Percentiles rank a stretch among this genome's conserved stretches.
These are phyloP conservation scores for Trichoderma erinaceum DNA, from an alignment of 495 filamentous ascomycete genomes.

Conservation along the genomic window DNA sequence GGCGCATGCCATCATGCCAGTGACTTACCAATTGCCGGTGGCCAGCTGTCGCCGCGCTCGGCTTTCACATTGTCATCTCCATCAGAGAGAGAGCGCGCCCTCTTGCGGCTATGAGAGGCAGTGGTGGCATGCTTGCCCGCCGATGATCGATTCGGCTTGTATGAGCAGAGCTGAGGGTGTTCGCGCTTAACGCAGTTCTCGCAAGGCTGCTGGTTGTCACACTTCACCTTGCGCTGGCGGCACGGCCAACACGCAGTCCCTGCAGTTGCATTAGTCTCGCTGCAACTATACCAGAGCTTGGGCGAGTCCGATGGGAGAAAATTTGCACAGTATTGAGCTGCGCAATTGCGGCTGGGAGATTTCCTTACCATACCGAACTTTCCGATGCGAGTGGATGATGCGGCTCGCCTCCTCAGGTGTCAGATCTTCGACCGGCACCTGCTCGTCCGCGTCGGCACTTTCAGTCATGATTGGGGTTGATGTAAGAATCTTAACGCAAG, in stretches of 20 bases:
- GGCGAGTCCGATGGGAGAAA: neutral
- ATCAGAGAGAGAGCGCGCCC: slow-evolving; percentile 41
- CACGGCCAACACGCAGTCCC: slow-evolving; percentile 67
- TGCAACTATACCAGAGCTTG: slow-evolving; percentile 7
- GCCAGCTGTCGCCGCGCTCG: slow-evolving; percentile 38
- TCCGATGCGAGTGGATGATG: slow-evolving; percentile 54
- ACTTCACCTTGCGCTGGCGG: slow-evolving; percentile 68
- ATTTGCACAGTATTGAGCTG: neutral
- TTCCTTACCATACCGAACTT: slow-evolving; percentile 52
- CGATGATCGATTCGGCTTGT: slow-evolving; percentile 61
- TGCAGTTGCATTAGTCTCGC: slow-evolving; percentile 23
- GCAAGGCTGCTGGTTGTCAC: slow-evolving; percentile 66
- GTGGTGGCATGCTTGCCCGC: slow-evolving; percentile 37
- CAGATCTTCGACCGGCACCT: slow-evolving; percentile 40
- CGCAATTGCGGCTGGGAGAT: neutral
- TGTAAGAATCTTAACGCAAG: neutral
- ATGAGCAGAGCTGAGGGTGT: slow-evolving; percentile 64
- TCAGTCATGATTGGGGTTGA: slow-evolving; percentile 14
- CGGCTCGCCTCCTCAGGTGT: slow-evolving; percentile 51
- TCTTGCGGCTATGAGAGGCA: slow-evolving; percentile 33
- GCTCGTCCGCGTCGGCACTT: slow-evolving; percentile 34
- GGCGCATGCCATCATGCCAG: neutral
- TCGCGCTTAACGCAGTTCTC: slow-evolving; percentile 69
- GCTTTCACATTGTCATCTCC: slow-evolving; percentile 31
- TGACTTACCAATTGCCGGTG: slow-evolving; percentile 32